phyloP scores from a whole-genome alignment of 768 basidiomycete species.

The Tulasnella sp. region DNA sequence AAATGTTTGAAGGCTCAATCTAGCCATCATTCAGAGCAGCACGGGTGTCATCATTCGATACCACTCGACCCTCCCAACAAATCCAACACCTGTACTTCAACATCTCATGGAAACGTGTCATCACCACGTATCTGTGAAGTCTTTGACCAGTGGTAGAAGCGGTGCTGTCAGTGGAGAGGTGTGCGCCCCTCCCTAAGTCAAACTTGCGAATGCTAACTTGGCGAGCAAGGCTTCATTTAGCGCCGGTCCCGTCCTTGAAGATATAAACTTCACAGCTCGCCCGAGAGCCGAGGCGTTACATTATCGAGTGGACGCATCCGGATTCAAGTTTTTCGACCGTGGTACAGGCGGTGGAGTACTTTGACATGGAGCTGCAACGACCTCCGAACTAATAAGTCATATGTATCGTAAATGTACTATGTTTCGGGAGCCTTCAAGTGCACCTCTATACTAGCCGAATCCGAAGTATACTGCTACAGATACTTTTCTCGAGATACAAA shows the following conservation, averaged over 20 bases:
- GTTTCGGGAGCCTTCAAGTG: too few relatives aligned
- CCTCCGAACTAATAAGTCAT: too few relatives aligned
- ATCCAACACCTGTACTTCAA: not conserved
- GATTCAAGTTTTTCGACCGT: slow-evolving; percentile 8
- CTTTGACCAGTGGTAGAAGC: slow-evolving; percentile 6
- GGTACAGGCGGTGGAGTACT: slow-evolving; percentile 4
- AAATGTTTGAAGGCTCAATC: not conserved
- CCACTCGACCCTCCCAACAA: not conserved
- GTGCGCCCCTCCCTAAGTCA: not conserved
- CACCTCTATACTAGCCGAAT: too few relatives aligned
- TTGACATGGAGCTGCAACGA: not conserved
- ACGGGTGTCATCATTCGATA: not conserved
- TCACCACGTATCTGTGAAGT: not conserved
- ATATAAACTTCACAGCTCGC: not conserved
- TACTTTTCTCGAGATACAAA: too few relatives aligned
- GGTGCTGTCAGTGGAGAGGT: slow-evolving; percentile 15
- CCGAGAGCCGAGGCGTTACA: not conserved
- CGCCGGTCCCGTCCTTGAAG: slow-evolving; percentile 1
- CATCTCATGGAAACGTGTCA: slow-evolving; percentile 6
- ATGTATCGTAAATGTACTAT: too few relatives aligned
- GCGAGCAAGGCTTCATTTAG: not conserved
- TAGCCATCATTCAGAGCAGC: not conserved
- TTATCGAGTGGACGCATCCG: slow-evolving; percentile 1
- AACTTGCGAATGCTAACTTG: not conserved
- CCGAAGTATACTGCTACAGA: too few relatives aligned